Conservation (phyloP, 176 grass and related monocot genomes). For the Musa acuminata region DNA sequence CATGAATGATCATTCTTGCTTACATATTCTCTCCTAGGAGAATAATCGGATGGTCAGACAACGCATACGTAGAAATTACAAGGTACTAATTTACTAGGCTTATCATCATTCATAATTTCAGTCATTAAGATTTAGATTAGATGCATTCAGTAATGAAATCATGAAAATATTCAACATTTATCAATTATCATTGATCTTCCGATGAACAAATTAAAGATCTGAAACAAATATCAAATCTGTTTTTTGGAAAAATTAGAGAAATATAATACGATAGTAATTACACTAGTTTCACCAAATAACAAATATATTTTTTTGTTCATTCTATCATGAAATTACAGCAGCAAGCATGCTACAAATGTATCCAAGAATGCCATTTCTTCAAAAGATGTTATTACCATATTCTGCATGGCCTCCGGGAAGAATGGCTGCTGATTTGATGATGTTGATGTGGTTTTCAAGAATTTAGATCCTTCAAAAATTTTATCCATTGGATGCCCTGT, state of each 20-base stretch:
- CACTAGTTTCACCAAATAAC: not conserved
- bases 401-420: not conserved
- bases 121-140: too few species aligned
- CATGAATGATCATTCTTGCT: too few species aligned
- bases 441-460: not conserved
- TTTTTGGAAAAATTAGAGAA: not conserved
- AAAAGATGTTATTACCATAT: slow-evolving; percentile 13
- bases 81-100: too few species aligned
- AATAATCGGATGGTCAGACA: too few species aligned
- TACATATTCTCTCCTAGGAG: too few species aligned
- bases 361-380: not conserved
- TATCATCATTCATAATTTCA: too few species aligned
- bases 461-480: not conserved
- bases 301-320: not conserved
- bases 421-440: slow-evolving; percentile 1
- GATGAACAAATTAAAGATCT: not conserved
- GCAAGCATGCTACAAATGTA: not conserved
- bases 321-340: not conserved
- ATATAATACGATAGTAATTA: not conserved
- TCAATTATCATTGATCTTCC: too few species aligned
- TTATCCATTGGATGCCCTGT: not conserved
- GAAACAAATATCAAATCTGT: not conserved
- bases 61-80: too few species aligned
- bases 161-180: too few species aligned
- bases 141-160: too few species aligned